Base-by-base conservation (phyloP, 768 basidiomycete genomes). In the Psilocybe azurescens region DNA sequence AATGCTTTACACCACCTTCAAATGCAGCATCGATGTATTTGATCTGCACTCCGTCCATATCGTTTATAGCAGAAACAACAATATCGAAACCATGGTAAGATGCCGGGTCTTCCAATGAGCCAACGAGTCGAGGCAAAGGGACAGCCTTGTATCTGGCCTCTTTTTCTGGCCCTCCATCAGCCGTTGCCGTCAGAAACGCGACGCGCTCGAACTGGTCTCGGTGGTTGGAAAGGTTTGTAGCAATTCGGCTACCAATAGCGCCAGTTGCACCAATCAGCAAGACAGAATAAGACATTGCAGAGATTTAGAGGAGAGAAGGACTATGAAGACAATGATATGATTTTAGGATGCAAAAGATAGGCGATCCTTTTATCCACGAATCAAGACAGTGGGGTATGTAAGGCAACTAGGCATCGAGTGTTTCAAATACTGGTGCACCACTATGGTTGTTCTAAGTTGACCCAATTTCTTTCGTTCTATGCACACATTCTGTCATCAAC, bases 201-300 rank as follows among this genome's bases (percentile, higher is more conserved):
- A 63, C 62, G 32, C 56, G 62, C 14, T 47, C 41, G 16, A 63
- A 52, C 28, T 63, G 52, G 14, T 59, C 53, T 50, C 55, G 32
- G 18, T 58, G 49, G 11, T 59, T 58, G 57, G 57, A 57, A 16
- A 63, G 62, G 38, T 53, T 58, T 6, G 32, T 20, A 3, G 62
- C 56, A 28, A 63, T 63, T 33, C 36, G 39, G n/a, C 32, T 36
- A 14, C 62, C 62, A 18, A 58, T 53, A 3, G 47, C 48, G n/a
- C 62, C 62, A 10, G 56, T 63, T 24, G 62, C 62, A 49, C 62
- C 62, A 3, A 63, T 39, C n/a, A 63, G 51, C n/a, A 62, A 55
- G 28, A 62, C 57, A 58, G 61, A 62, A 52, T 47, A 62, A 3
- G 41, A 4, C 41, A 44, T 44, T 14, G 41, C n/a, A 44, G 7